Base-by-base conservation (phyloP, 1,284 basidiomycete species). In the Heterobasidion parviporum region DNA sequence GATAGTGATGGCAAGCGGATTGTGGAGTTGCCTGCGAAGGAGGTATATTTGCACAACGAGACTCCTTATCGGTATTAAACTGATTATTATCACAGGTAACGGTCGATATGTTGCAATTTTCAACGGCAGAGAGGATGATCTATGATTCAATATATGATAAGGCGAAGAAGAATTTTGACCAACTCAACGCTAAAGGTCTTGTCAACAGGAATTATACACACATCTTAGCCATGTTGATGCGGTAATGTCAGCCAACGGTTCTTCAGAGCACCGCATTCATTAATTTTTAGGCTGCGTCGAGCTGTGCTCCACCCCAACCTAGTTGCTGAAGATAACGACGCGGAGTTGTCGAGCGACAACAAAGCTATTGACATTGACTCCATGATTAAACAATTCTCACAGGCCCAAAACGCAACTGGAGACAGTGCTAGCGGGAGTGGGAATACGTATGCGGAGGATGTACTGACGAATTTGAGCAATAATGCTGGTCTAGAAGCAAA, bases 201-300 rank as follows among this genome's bases (percentile, higher is more conserved):
- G 78, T 93, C 32, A 83, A 86, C 67, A 91, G 85, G 63, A 94
- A 93, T 64, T 94, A 93, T 67, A 92, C 90, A 0, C 89, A 90
- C 62, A 94, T 95, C 65, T 77, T 95, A 64, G 92, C 90, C 5
- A 92, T 93, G 89, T 76, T 94, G 41, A 93, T 94, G 90, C 82
- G 84, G 91, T 92, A 60, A 53, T 76, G 64, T 15, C 4, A 8
- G 48, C 12, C 10, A 56, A 16, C 32, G 38, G 34, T 46, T 33
- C 56, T 12, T 48, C 34, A 44, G 53, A 61, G 14, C 48, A 14
- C 10, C 16, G 44, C 33, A 41, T 35, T 55, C 44, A 62, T 56
- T 48, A 50, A 41, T 44, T 18, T 6, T 15, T 61, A 92, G 90
- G 60, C 69, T 95, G 51, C 87, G 92, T 41, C 89, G 92, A 54